These are phyloP conservation scores for Thielaviopsis cerberus DNA, from an alignment of 2,329 filamentous ascomycete genomes.

Conservation along the genomic window DNA sequence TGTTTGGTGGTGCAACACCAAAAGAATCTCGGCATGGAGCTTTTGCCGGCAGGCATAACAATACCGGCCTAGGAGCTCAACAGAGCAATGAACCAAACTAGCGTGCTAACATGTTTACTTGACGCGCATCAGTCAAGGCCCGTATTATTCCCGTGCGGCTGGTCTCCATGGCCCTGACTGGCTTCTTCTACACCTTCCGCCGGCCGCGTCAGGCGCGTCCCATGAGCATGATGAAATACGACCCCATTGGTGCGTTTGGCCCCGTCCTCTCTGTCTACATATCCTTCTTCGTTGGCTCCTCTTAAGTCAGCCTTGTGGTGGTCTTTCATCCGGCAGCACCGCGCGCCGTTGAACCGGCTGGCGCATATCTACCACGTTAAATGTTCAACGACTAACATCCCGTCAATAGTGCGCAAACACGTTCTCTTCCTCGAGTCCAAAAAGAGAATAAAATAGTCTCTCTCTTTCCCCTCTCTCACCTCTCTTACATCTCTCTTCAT, in stretches of 20 bases:
- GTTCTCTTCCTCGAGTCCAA: slow-evolving; percentile 92
- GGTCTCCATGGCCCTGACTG: slow-evolving; percentile 95
- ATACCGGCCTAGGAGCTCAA: too few relatives aligned
- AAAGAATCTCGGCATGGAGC: too few relatives aligned
- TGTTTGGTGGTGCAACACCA: not conserved
- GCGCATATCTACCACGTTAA: too few relatives aligned
- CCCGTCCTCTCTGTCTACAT: not conserved
- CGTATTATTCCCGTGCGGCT: slow-evolving; percentile 85
- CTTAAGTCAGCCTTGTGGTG: too few relatives aligned
- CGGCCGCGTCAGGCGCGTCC: slow-evolving; percentile 65
- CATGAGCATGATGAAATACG: slow-evolving; percentile 96
- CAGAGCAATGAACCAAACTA: too few relatives aligned
- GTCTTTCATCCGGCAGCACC: too few relatives aligned
- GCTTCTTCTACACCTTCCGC: slow-evolving; percentile 84
- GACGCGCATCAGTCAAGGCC: slow-evolving; percentile 51
- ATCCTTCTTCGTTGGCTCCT: not conserved
- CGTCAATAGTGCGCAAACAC: slow-evolving; percentile 61
- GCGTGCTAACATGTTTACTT: not conserved
- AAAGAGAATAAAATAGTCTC: slow-evolving; percentile 43
- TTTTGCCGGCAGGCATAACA: too few relatives aligned
- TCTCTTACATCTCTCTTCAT: too few relatives aligned
- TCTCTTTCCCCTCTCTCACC: not conserved
- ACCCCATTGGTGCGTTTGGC: slow-evolving; percentile 60
- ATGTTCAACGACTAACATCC: not conserved
- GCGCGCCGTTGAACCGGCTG: too few relatives aligned